Evolutionary conservation across 176 grass and related monocot species (phyloP).

Genomic region (Oryza brachyantha): DNA sequence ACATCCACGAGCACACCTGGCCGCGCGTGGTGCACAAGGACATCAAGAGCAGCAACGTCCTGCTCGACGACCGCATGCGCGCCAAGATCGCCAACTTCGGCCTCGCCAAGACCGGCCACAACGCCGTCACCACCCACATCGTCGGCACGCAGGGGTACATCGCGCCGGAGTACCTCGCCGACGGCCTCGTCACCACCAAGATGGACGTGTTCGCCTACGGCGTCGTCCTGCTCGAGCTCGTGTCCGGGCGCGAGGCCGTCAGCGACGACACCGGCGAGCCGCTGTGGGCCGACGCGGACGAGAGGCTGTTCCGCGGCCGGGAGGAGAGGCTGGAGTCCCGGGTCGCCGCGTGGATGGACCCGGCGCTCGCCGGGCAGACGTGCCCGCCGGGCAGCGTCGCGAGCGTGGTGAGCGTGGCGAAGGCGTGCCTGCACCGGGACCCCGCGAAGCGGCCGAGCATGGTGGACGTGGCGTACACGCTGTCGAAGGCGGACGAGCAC

Average conservation of each 20-base stretch:
- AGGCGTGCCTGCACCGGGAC: slow-evolving; percentile 70
- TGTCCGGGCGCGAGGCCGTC: slow-evolving; percentile 66
- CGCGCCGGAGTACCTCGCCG: slow-evolving; percentile 86
- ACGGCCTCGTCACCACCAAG: slow-evolving; percentile 92
- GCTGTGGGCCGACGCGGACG: slow-evolving; percentile 74
- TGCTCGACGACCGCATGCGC: slow-evolving; percentile 65
- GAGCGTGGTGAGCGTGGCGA: slow-evolving; percentile 60
- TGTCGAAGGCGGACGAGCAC: slow-evolving; percentile 84
- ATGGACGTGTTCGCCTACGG: slow-evolving; percentile 97
- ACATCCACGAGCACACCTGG: slow-evolving; percentile 99
- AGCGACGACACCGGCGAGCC: slow-evolving; percentile 43
- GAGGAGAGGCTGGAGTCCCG: slow-evolving; percentile 39
- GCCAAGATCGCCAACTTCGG: slow-evolving; percentile 99
- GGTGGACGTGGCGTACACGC: slow-evolving; percentile 83
- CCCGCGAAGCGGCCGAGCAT: slow-evolving; percentile 90
- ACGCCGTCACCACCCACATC: slow-evolving; percentile 96
- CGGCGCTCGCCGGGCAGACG: slow-evolving; percentile 58
- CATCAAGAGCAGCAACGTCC: slow-evolving; percentile 95
- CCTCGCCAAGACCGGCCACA: slow-evolving; percentile 88
- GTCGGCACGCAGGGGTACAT: slow-evolving; percentile 95
- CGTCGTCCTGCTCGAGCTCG: slow-evolving; percentile 84
- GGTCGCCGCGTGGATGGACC: slow-evolving; percentile 73
- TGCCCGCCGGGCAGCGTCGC: slow-evolving; percentile 67
- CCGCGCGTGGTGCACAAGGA: slow-evolving; percentile 99
- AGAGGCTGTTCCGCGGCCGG: slow-evolving; percentile 43